A percentile compares a stretch with the other conserved stretches of the same genome.
Conservation (phyloP, 2,329 filamentous ascomycete species). For the Colletotrichum liaoningense region DNA sequence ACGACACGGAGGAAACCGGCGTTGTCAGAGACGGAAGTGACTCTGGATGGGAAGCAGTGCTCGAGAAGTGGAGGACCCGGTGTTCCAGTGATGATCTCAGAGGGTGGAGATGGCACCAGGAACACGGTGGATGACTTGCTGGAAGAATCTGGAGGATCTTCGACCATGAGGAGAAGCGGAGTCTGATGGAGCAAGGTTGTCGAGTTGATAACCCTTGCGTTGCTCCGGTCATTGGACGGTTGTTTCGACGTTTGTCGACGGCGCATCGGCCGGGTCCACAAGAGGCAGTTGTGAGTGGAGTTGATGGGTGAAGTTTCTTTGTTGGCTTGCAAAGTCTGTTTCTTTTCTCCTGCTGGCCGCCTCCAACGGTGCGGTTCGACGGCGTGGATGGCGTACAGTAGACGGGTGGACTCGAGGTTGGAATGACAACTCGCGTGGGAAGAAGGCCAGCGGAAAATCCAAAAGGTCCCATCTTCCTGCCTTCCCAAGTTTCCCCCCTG, state of each 20-base stretch:
- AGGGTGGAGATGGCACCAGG: background rate
- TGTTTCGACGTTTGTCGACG: slow-evolving; percentile 14
- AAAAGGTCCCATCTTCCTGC: background rate
- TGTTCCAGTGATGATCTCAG: slow-evolving; percentile 10
- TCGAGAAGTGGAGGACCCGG: background rate
- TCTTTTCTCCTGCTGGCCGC: background rate
- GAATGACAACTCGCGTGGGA: background rate
- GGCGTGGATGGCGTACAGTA: background rate
- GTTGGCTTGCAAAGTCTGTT: background rate
- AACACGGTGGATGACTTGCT: background rate
- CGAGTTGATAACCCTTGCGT: background rate
- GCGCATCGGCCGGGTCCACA: background rate
- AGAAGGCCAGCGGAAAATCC: background rate
- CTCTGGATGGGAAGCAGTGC: background rate
- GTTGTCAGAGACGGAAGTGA: background rate
- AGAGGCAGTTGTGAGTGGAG: background rate
- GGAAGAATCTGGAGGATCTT: slow-evolving; percentile 3
- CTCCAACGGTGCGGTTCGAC: background rate
- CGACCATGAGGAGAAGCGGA: background rate
- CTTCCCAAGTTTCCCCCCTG: background rate
- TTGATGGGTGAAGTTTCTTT: background rate
- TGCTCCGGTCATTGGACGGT: slow-evolving; percentile 9
- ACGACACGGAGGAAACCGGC: background rate
- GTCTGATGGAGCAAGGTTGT: background rate
- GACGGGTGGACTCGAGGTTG: background rate